Percentiles rank a stretch among this genome's conserved stretches.
phyloP scores from a whole-genome alignment of 148 eudicot species.

The Amaranthus cruentus region DNA sequence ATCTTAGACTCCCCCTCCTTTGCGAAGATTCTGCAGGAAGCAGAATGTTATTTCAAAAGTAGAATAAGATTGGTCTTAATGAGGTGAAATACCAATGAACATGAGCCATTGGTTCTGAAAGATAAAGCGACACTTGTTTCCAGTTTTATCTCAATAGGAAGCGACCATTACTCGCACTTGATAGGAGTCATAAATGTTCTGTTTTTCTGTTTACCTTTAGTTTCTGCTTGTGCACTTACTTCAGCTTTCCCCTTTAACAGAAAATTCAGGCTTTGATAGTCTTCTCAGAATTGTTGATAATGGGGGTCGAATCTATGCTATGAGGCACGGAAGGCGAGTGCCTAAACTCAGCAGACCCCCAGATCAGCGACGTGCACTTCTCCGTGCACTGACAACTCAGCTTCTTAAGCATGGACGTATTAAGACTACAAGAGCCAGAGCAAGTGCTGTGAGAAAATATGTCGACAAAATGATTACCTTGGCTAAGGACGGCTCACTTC shows the following conservation, averaged over 20 bases:
- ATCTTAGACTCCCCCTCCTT: background rate
- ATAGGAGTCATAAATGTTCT: background rate
- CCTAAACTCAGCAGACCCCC: constrained; percentile 87
- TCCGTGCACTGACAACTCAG: constrained; percentile 85
- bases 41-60: background rate
- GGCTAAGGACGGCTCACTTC: constrained; percentile 90
- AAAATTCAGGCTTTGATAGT: constrained; percentile 35
- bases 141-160: background rate
- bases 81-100: background rate
- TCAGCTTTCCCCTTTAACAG: constrained; percentile 32
- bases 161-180: too few relatives aligned
- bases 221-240: background rate
- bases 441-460: constrained; percentile 71
- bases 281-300: constrained; percentile 42
- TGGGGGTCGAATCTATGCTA: constrained; percentile 56
- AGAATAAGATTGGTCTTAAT: too few relatives aligned
- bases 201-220: background rate
- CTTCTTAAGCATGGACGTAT: constrained; percentile 83
- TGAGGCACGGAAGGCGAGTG: constrained; percentile 80
- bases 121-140: background rate
- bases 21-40: background rate
- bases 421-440: constrained; percentile 81
- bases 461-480: constrained; percentile 88
- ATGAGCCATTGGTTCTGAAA: background rate
- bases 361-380: constrained; percentile 75